Conservation (phyloP, 352 stramenopile genomes). For the Thalassiosira mediterranea region DNA sequence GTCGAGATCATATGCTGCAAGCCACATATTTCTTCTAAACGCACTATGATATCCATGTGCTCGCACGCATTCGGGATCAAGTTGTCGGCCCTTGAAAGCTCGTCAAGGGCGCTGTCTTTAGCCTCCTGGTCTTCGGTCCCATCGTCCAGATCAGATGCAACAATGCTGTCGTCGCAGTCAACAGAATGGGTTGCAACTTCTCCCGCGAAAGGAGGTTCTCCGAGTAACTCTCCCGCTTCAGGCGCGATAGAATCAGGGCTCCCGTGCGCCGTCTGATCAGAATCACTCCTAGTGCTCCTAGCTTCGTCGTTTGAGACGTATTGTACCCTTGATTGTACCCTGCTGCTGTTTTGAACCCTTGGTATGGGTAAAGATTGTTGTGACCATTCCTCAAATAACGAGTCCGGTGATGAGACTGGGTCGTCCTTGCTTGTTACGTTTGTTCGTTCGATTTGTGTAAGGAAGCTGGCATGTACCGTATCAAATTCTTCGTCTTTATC, state of each 20-base stretch:
- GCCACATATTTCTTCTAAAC: conserved; percentile 30
- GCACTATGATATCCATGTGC: conserved; percentile 9
- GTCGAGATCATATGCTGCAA: conserved; percentile 18
- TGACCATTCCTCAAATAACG: conserved; percentile 54
- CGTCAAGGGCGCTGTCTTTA: background rate
- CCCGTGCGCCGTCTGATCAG: background rate
- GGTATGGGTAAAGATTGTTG: conserved; percentile 23
- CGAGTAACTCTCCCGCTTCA: too few species aligned
- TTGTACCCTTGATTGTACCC: background rate
- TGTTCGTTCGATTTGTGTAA: background rate
- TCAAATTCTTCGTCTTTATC: conserved; percentile 25
- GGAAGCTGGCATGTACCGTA: conserved; percentile 17
- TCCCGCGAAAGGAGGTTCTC: too few species aligned
- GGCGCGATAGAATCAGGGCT: background rate
- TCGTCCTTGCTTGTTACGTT: background rate
- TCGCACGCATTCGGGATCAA: background rate
- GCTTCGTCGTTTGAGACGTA: background rate
- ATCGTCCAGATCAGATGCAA: too few species aligned
- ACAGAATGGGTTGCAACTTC: too few species aligned
- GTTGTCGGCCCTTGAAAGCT: background rate
- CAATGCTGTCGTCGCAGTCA: too few species aligned
- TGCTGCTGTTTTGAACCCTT: background rate
- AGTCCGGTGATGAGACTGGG: conserved; percentile 42
- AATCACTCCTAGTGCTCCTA: background rate
- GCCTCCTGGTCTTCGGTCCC: too few species aligned